Evolutionary conservation across 2,329 filamentous ascomycete species (phyloP), one percentile per base, ranked within the genome.

Genomic region (Falciphora oryzae): DNA sequence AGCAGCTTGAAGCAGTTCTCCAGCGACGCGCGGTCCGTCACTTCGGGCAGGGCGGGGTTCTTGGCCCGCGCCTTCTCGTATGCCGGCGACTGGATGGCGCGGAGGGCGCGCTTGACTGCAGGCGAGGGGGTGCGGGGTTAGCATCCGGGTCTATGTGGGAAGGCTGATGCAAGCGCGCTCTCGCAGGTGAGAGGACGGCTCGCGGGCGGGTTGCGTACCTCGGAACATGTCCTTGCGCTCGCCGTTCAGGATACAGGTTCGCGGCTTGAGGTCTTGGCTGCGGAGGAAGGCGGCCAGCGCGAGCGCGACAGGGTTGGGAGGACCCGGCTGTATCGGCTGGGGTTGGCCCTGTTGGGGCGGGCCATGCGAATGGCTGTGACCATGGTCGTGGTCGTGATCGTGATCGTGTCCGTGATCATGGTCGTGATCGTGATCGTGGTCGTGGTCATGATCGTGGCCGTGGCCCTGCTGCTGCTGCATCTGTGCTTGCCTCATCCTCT

Each of bases 191-290:
- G n/a, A 53, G 8, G 44, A 4, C 27, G 14, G 35, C 25, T 61
- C 18, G 25, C 8, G 22, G 35, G 35, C 58, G 62, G 35, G 28
- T 67, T 11, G 28, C 74, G 62, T 81, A 94, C 92, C 93, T 83
- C 89, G 90, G 78, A 99, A 98, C 91, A 99, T 96, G 69, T 99
- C 94, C 79, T 97, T 98, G 72, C 95, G 87, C 83, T 97, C 93
- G 72, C 95, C 95, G 69, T 97, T 93, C 69, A 98, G 85, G 68
- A 99, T 96, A 75, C 91, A 94, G 25, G 93, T 97, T 68, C 95
- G 85, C 25, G 86, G 84, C 84, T 99, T 99, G 69, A 99, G 80
- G 66, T 95, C 86, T 78, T 97, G 93, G 65, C 84, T 77, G 70
- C 88, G 88, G 66, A 99, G 80, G 78, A 96, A 99, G 73, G 92